phyloP scores from a whole-genome alignment of 2,329 filamentous ascomycete species.

The Epichloe sibirici region DNA sequence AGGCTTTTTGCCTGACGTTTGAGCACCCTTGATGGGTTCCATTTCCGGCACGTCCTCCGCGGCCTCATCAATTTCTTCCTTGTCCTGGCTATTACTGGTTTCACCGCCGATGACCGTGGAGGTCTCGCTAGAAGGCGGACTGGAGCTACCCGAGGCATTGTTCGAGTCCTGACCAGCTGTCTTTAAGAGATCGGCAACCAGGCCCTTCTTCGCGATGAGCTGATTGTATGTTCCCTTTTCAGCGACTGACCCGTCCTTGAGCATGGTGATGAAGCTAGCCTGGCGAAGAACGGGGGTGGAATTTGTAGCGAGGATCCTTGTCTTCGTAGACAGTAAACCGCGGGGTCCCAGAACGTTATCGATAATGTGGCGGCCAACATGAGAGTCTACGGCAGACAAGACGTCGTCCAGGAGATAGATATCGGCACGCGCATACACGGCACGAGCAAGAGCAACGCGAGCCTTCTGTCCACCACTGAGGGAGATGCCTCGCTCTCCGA shows the following conservation, averaged over 20 bases:
- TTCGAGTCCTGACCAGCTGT: slow-evolving; percentile 53
- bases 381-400: slow-evolving; percentile 93
- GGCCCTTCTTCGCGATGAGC: slow-evolving; percentile 85
- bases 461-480: slow-evolving; percentile 94
- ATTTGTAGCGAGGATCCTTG: slow-evolving; percentile 87
- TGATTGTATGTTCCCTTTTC: slow-evolving; percentile 88
- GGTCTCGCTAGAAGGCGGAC: slow-evolving; percentile 36
- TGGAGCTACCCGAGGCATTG: slow-evolving; percentile 30
- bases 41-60: slow-evolving; percentile 68
- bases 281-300: slow-evolving; percentile 83
- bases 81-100: slow-evolving; percentile 35
- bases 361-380: slow-evolving; percentile 89
- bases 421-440: slow-evolving; percentile 94
- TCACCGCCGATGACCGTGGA: slow-evolving; percentile 45
- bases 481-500: slow-evolving; percentile 93
- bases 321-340: slow-evolving; percentile 75
- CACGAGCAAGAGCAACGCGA: slow-evolving; percentile 78
- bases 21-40: slow-evolving; percentile 54
- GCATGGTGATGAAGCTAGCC: slow-evolving; percentile 75
- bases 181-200: slow-evolving; percentile 73
- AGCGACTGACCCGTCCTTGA: slow-evolving; percentile 70
- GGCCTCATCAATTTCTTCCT: slow-evolving; percentile 61
- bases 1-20: slow-evolving; percentile 36
- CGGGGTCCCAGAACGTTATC: slow-evolving; percentile 82
- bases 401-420: slow-evolving; percentile 91